Evolutionary conservation across 179 eudicot species (phyloP).

Genomic region (Beta lomatogona): DNA sequence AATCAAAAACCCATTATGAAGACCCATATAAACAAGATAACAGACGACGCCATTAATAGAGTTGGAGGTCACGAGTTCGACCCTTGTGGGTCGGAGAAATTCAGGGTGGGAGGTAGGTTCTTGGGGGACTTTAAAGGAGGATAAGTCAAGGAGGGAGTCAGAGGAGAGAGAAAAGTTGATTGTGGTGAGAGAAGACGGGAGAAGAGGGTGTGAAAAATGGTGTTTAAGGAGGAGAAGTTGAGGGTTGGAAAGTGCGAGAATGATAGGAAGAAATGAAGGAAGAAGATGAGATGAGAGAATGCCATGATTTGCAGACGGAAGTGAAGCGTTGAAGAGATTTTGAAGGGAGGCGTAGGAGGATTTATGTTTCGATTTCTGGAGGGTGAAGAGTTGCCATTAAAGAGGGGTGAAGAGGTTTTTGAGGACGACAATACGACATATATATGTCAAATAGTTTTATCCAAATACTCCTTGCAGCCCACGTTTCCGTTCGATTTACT

Average conservation of each 20-base stretch:
- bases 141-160: slow-evolving; percentile 4
- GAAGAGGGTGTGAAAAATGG: not conserved
- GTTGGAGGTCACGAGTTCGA: slow-evolving; percentile 24
- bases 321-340: slow-evolving; percentile 31
- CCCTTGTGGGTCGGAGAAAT: not conserved
- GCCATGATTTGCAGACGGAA: slow-evolving; percentile 32
- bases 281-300: not conserved
- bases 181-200: not conserved
- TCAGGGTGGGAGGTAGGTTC: not conserved
- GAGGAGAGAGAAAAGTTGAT: slow-evolving; percentile 28
- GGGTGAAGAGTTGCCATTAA: slow-evolving; percentile 22
- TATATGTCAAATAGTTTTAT: too few species aligned
- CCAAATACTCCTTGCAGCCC: too few species aligned
- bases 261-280: slow-evolving; percentile 11
- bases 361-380: slow-evolving; percentile 26
- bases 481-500: too few species aligned
- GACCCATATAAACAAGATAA: slow-evolving; percentile 23
- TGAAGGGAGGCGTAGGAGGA: slow-evolving; percentile 30
- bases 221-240: slow-evolving; percentile 32
- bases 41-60: slow-evolving; percentile 30
- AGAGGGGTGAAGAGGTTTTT: too few species aligned
- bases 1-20: not conserved
- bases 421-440: too few species aligned
- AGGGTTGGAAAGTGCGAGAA: slow-evolving; percentile 3
- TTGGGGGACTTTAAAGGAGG: not conserved